Evolutionary conservation across 306 rosid genomes (phyloP).

Genomic region (Hippophae rhamnoides): DNA sequence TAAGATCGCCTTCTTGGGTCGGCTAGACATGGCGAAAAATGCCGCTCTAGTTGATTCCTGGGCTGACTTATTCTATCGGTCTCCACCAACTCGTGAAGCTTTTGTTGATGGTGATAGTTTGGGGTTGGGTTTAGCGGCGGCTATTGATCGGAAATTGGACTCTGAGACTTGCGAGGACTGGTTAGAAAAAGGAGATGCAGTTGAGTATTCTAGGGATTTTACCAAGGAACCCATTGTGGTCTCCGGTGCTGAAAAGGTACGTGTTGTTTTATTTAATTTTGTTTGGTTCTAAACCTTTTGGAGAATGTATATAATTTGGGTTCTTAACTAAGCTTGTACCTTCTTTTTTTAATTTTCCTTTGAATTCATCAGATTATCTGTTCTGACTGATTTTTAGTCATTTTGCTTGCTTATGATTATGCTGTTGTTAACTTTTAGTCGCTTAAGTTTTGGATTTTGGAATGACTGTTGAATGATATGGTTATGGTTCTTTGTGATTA

Average conservation of each 20-base stretch:
- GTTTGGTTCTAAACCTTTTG: not conserved
- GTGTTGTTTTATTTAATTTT: not conserved
- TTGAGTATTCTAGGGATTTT: slow-evolving; percentile 66
- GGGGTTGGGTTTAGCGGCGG: slow-evolving; percentile 14
- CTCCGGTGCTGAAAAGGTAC: slow-evolving; percentile 68
- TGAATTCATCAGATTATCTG: not conserved
- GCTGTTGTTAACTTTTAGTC: not conserved
- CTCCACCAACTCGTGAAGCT: slow-evolving; percentile 21
- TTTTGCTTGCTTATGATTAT: not conserved
- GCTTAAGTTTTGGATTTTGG: not conserved
- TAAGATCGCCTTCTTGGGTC: slow-evolving; percentile 73
- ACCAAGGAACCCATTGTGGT: slow-evolving; percentile 53
- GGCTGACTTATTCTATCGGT: slow-evolving; percentile 53
- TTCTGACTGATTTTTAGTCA: not conserved
- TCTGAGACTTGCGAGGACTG: slow-evolving; percentile 57
- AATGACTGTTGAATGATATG: not conserved
- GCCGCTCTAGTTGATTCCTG: slow-evolving; percentile 58
- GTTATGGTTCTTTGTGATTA: too few relatives aligned
- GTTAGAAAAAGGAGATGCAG: slow-evolving; percentile 77
- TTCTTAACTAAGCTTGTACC: not conserved
- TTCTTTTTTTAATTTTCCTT: not conserved
- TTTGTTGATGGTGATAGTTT: slow-evolving; percentile 23
- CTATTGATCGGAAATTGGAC: slow-evolving; percentile 27
- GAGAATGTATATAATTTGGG: not conserved
- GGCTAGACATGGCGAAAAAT: slow-evolving; percentile 73